Percentiles rank a stretch among this genome's conserved stretches.
Evolutionary conservation across 2,329 filamentous ascomycete species (phyloP).

Genomic region (Apiospora sp.): DNA sequence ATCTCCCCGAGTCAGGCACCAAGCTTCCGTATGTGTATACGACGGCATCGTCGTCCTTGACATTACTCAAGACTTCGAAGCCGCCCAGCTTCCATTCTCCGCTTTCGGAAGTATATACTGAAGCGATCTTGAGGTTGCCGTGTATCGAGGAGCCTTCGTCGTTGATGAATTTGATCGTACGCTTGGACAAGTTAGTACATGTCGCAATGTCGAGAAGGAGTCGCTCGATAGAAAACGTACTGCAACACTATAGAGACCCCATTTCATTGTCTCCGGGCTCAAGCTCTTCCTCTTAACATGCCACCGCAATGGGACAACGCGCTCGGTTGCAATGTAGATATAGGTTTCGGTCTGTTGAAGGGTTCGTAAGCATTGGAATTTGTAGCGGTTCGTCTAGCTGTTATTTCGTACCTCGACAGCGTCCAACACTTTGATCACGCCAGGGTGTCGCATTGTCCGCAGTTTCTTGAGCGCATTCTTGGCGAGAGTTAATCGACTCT

Average conservation of each 20-base stretch:
- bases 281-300: constrained; percentile 87
- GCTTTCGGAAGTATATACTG: constrained; percentile 92
- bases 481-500: constrained; percentile 82
- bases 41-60: constrained; percentile 94
- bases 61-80: constrained; percentile 90
- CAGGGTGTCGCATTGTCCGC: constrained; percentile 90
- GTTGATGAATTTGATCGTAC: constrained; percentile 96
- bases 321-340: constrained; percentile 95
- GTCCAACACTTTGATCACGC: constrained; percentile 92
- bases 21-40: constrained; percentile 93
- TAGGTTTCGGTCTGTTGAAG: constrained; percentile 81
- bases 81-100: constrained; percentile 98
- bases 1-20: constrained; percentile 83
- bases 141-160: constrained; percentile 92
- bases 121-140: constrained; percentile 83
- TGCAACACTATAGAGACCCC: constrained; percentile 88
- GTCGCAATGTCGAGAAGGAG: neutral
- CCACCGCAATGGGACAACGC: constrained; percentile 87
- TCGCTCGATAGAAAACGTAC: constrained; percentile 52
- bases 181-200: constrained; percentile 54
- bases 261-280: constrained; percentile 93
- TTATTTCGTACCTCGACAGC: constrained; percentile 78
- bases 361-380: neutral
- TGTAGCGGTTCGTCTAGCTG: neutral
- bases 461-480: constrained; percentile 95